Conservation (phyloP, 441 rosid species). For the Euphorbia corollata region DNA sequence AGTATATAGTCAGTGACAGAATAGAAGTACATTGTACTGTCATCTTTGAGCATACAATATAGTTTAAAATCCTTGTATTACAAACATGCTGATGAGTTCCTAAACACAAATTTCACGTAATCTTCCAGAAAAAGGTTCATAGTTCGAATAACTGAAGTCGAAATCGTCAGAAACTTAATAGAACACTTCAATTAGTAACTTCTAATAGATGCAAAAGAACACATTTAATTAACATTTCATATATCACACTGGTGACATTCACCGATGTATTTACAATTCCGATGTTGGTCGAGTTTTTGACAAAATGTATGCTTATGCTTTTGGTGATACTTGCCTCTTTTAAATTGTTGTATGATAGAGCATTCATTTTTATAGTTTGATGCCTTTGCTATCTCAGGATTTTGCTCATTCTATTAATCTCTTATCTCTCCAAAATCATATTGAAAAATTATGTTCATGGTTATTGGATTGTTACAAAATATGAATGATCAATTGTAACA, state of each 20-base stretch:
- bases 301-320: neutral
- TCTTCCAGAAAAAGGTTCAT: neutral
- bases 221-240: neutral
- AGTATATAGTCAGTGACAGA: neutral
- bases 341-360: neutral
- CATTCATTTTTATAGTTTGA: neutral
- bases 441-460: neutral
- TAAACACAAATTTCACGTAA: neutral
- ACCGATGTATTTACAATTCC: neutral
- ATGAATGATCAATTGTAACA: slow-evolving; percentile 27
- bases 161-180: neutral
- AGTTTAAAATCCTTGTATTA: neutral
- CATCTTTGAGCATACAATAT: neutral
- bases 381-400: neutral
- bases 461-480: slow-evolving; percentile 15
- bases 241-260: neutral
- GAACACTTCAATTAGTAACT: neutral
- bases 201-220: neutral
- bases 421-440: neutral
- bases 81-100: neutral
- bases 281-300: neutral
- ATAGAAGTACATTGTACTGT: neutral
- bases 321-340: neutral
- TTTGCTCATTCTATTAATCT: neutral
- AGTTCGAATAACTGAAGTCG: neutral